A percentile compares a stretch with the other conserved stretches of the same genome.
Conservation (phyloP, 2,329 filamentous ascomycete species). For the Pseudogymnoascus sp. region DNA sequence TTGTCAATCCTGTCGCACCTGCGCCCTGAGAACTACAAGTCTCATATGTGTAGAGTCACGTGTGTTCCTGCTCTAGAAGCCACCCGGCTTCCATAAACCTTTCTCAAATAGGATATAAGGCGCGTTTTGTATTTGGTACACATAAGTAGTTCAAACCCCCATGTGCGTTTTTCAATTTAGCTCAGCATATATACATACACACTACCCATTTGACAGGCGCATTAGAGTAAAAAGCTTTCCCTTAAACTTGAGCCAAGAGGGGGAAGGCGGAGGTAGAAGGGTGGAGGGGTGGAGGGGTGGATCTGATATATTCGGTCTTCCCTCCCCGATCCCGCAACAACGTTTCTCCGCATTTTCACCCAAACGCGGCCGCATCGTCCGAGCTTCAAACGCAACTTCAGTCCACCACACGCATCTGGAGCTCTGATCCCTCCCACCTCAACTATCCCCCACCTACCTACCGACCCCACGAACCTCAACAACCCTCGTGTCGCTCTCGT, state of each 20-base stretch:
- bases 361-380: not conserved
- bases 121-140: not conserved
- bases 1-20: conserved; percentile 2
- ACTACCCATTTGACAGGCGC: not conserved
- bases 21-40: not conserved
- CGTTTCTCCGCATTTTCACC: not conserved
- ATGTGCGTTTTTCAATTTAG: not conserved
- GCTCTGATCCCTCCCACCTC: conserved; percentile 4
- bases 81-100: not conserved
- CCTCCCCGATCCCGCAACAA: not conserved
- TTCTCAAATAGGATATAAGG: not conserved
- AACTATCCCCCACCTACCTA: not conserved
- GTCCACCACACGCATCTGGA: not conserved
- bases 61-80: not conserved
- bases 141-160: not conserved
- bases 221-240: not conserved
- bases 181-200: not conserved
- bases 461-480: not conserved
- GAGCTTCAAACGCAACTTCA: conserved; percentile 1
- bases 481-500: not conserved
- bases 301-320: not conserved
- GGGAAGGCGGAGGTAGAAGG: not conserved
- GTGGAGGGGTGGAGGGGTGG: conserved; percentile 3
- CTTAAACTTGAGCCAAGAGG: conserved; percentile 1
- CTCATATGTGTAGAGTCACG: not conserved